Evolutionary conservation across 176 grass and related monocot species (phyloP).

Genomic region (Saccharum spontaneum): DNA sequence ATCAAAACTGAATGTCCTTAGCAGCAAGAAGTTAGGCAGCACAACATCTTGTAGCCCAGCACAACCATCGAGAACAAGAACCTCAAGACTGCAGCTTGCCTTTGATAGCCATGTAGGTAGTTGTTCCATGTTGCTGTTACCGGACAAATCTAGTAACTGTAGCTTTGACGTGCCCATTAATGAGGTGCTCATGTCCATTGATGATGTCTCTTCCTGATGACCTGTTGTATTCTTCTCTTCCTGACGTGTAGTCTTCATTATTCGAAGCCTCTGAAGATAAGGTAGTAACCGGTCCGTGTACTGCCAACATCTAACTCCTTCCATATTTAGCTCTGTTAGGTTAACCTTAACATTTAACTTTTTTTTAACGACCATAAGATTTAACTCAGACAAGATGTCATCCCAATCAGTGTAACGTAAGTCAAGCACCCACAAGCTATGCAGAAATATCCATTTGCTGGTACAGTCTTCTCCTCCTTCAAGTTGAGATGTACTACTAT

Average conservation of each 20-base stretch:
- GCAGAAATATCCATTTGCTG: not conserved
- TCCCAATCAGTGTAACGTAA: not conserved
- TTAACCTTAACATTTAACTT: too few relatives aligned
- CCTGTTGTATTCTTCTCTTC: not conserved
- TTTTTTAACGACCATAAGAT: too few relatives aligned
- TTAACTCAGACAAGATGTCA: not conserved
- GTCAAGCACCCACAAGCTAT: not conserved
- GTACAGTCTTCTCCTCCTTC: not conserved
- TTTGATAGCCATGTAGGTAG: not conserved
- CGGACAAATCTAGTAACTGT: not conserved
- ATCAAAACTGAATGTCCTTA: conserved; percentile 8
- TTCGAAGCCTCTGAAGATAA: not conserved
- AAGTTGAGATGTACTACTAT: too few relatives aligned
- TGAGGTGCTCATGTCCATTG: not conserved
- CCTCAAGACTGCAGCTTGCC: not conserved
- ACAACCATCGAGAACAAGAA: conserved; percentile 38
- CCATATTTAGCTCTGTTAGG: not conserved
- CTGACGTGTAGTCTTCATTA: not conserved
- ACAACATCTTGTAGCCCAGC: not conserved
- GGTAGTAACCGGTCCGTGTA: not conserved
- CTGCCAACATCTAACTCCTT: not conserved
- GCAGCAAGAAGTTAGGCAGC: not conserved
- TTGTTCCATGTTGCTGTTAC: not conserved
- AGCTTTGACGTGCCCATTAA: not conserved
- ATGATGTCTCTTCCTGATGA: too few relatives aligned